Percentiles rank a stretch among this genome's conserved stretches.
Evolutionary conservation across 1,139 yeast genomes (phyloP).

Genomic region (Kazachstania sp.): DNA sequence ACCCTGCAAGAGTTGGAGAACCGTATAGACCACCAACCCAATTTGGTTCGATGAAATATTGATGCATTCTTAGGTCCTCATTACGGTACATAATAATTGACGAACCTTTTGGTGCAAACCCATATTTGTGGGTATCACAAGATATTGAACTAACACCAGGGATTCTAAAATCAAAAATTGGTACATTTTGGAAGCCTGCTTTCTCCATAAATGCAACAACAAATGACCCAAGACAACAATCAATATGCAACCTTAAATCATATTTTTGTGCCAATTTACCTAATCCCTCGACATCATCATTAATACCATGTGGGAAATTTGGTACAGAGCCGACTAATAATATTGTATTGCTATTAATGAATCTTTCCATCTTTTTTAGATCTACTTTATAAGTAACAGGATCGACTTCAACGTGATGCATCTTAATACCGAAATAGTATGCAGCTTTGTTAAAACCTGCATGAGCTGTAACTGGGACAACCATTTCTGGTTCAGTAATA

Average conservation of each 20-base stretch:
- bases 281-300: slow-evolving; percentile 75
- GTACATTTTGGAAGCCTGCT: slow-evolving; percentile 47
- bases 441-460: slow-evolving; percentile 96
- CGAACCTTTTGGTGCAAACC: slow-evolving; percentile 96
- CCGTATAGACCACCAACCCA: slow-evolving; percentile 98
- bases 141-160: slow-evolving; percentile 96
- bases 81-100: slow-evolving; percentile 84
- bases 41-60: slow-evolving; percentile 71
- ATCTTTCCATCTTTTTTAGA: slow-evolving; percentile 47
- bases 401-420: slow-evolving; percentile 74
- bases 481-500: slow-evolving; percentile 69
- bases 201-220: slow-evolving; percentile 71
- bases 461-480: slow-evolving; percentile 84
- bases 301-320: slow-evolving; percentile 92
- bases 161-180: slow-evolving; percentile 74
- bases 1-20: slow-evolving; percentile 92
- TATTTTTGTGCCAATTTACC: slow-evolving; percentile 56
- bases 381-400: slow-evolving; percentile 63
- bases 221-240: slow-evolving; percentile 91
- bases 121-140: slow-evolving; percentile 96
- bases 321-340: slow-evolving; percentile 91
- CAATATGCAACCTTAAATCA: slow-evolving; percentile 81
- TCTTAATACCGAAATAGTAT: slow-evolving; percentile 76
- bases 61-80: slow-evolving; percentile 58
- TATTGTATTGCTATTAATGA: slow-evolving; percentile 72